These are phyloP conservation scores for Eutypa lata DNA, from an alignment of 2,329 filamentous ascomycete species.

Conservation along the genomic window DNA sequence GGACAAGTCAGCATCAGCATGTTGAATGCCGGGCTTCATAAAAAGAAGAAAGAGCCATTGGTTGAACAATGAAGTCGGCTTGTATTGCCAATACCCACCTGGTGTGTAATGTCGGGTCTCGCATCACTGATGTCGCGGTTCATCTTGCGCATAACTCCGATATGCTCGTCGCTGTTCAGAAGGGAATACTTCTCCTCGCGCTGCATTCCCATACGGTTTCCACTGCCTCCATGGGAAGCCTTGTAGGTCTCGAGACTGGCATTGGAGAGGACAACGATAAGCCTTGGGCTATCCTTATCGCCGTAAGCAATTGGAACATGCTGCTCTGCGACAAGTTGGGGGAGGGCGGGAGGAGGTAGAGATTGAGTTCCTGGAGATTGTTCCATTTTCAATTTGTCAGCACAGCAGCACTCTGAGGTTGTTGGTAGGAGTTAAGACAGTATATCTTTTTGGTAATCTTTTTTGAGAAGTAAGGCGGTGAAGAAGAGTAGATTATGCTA, in stretches of 20 bases:
- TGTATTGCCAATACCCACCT: conserved; percentile 58
- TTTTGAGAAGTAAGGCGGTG: not conserved
- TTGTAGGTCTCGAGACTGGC: conserved; percentile 98
- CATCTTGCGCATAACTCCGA: conserved; percentile 99
- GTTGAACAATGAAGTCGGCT: conserved; percentile 13
- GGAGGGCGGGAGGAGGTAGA: conserved; percentile 84
- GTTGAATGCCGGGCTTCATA: conserved; percentile 36
- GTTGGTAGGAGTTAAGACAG: not conserved
- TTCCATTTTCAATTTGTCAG: no score
- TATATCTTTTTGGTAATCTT: no score
- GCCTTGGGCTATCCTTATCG: conserved; percentile 86
- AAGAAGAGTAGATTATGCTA: not conserved
- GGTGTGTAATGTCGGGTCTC: conserved; percentile 95
- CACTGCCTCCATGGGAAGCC: conserved; percentile 68
- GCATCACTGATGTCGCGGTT: conserved; percentile 98
- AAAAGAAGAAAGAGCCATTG: conserved; percentile 9
- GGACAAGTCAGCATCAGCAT: conserved; percentile 35
- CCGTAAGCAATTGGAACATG: conserved; percentile 76
- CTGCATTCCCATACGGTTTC: conserved; percentile 58
- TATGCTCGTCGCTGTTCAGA: conserved; percentile 98
- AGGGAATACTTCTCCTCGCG: conserved; percentile 95
- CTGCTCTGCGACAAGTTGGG: conserved; percentile 91
- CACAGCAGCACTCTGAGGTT: conserved; percentile 9
- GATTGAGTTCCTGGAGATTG: conserved; percentile 76
- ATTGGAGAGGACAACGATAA: conserved; percentile 96